Conservation (phyloP, 176 grass and related monocot genomes). For the maize (Zea mays) region Zm-B73-REFERENCE-NAM-5.0 NC_050096.1:259133501-259134000, state of each 20-base stretch:
- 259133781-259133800: constrained; percentile 35
- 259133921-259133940: constrained; percentile 88
- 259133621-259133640: constrained; percentile 71
- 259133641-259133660: constrained; percentile 84
- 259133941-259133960: constrained; percentile 90
- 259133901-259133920: constrained; percentile 88
- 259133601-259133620: constrained; percentile 75
- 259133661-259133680: constrained; percentile 67
- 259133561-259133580: constrained; percentile 14
- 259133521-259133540: constrained; percentile 61
- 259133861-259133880: not conserved
- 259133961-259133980: constrained; percentile 96
- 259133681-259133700: constrained; percentile 88
- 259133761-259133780: constrained; percentile 94
- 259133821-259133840: not conserved
- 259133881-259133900: constrained; percentile 51
- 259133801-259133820: not conserved
- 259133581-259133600: constrained; percentile 7
- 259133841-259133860: not conserved
- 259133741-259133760: constrained; percentile 89
- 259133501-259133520: constrained; percentile 83
- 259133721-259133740: constrained; percentile 86
- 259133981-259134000: constrained; percentile 81
- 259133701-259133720: constrained; percentile 89
- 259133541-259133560: constrained; percentile 6